phyloP scores from a whole-genome alignment of 306 rosid species.

The Fragaria vesca region DNA sequence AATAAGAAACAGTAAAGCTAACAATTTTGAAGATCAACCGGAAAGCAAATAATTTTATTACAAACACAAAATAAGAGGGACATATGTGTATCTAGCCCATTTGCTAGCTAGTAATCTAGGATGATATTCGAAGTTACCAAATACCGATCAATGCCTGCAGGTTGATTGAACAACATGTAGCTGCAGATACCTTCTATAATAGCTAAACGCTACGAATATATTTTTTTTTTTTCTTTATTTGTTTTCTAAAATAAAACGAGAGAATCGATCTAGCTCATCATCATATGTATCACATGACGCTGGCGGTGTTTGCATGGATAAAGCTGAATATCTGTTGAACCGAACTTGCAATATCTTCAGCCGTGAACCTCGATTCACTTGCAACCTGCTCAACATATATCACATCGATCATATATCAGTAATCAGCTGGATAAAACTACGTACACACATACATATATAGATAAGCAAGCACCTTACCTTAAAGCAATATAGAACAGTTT shows the following conservation, averaged over 20 bases:
- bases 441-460: not conserved
- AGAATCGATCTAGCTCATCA: not conserved
- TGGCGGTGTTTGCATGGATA: slow-evolving; percentile 68
- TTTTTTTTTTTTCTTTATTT: not conserved
- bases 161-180: not conserved
- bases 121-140: not conserved
- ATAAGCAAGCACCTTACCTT: slow-evolving; percentile 45
- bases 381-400: slow-evolving; percentile 51
- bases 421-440: not conserved
- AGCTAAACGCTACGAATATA: not conserved
- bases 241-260: not conserved
- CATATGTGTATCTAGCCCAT: not conserved
- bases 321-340: slow-evolving; percentile 90
- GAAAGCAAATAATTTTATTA: too few species aligned
- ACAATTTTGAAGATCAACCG: too few species aligned
- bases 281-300: slow-evolving; percentile 28
- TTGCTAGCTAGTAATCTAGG: not conserved
- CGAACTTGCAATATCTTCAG: slow-evolving; percentile 86
- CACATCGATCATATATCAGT: not conserved
- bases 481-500: slow-evolving; percentile 92
- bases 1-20: too few species aligned
- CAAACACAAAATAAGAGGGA: too few species aligned
- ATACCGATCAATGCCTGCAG: not conserved
- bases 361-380: slow-evolving; percentile 77
- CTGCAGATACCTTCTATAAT: not conserved